These are phyloP conservation scores for Pulveroboletus ravenelii DNA, from an alignment of 768 basidiomycete species.

Conservation along the genomic window DNA sequence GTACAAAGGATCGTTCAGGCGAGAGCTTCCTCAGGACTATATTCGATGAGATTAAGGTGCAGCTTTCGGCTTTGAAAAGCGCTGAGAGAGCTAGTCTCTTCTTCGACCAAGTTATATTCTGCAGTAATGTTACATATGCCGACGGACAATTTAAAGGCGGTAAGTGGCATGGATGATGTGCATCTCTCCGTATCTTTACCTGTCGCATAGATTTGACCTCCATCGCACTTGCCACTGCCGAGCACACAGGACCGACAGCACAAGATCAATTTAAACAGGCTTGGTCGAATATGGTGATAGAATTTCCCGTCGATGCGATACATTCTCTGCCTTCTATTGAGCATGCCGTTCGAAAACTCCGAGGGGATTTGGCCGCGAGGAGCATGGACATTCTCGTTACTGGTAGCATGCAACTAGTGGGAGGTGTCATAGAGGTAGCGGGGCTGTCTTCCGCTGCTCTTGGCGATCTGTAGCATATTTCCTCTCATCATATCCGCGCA, in stretches of 20 bases:
- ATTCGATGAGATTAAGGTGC: conserved; percentile 44
- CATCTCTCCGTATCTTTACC: conserved; percentile 2
- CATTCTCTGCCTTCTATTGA: conserved; percentile 86
- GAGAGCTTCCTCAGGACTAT: conserved; percentile 61
- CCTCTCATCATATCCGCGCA: neutral
- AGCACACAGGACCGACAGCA: conserved; percentile 61
- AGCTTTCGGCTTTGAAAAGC: conserved; percentile 39
- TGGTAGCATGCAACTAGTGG: conserved; percentile 91
- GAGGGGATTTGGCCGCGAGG: conserved; percentile 33
- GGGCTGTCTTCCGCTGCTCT: conserved; percentile 69
- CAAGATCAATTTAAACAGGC: conserved; percentile 74
- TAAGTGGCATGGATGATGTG: conserved; percentile 31
- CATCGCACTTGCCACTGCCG: conserved; percentile 55
- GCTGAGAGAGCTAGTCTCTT: conserved; percentile 41
- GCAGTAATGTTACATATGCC: conserved; percentile 91
- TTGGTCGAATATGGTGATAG: conserved; percentile 63
- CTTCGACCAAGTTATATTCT: conserved; percentile 89
- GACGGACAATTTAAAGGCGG: conserved; percentile 90
- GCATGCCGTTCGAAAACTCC: conserved; percentile 72
- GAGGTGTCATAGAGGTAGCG: conserved; percentile 90
- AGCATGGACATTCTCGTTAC: conserved; percentile 71
- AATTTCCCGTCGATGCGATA: conserved; percentile 55
- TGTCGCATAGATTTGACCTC: conserved; percentile 66
- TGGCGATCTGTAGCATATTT: conserved; percentile 29
- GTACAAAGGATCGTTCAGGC: conserved; percentile 86